phyloP scores from a whole-genome alignment of 116 monocot species.

The Papilionanthe hybrid region DNA sequence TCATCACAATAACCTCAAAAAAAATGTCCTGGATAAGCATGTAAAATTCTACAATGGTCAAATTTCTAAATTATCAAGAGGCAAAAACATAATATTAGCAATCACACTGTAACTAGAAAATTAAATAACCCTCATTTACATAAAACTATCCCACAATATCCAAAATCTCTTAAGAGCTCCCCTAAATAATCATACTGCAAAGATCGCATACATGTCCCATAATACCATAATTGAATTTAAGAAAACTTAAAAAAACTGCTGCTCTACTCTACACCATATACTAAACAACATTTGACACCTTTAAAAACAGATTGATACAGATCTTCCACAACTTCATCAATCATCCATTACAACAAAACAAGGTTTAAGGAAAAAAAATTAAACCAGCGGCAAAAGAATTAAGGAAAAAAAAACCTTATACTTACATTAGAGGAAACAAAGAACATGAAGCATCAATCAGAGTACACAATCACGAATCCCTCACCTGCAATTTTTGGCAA shows the following conservation, averaged over 20 bases:
- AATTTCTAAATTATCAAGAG: neutral
- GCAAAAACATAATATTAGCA: slow-evolving; percentile 1
- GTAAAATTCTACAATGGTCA: neutral
- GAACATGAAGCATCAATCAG: no score
- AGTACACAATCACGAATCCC: neutral
- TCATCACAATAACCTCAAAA: no score
- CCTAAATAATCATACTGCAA: slow-evolving; percentile 5
- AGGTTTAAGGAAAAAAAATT: neutral
- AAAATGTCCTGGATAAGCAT: no score
- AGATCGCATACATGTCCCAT: neutral
- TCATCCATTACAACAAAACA: neutral
- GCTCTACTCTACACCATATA: no score
- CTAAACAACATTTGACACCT: neutral
- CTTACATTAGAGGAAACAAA: no score
- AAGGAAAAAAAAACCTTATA: no score
- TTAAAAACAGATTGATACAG: neutral
- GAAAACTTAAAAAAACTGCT: no score
- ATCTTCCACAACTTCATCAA: neutral
- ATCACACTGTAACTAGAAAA: neutral
- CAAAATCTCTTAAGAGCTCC: neutral
- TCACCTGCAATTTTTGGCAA: slow-evolving; percentile 64
- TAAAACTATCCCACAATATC: slow-evolving; percentile 1
- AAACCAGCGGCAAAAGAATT: no score
- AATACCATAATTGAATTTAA: no score
- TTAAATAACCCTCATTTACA: slow-evolving; percentile 20